Evolutionary conservation across 768 basidiomycete genomes (phyloP), one percentile per base, ranked within the genome.

Genomic region (Mycena capillaripes): DNA sequence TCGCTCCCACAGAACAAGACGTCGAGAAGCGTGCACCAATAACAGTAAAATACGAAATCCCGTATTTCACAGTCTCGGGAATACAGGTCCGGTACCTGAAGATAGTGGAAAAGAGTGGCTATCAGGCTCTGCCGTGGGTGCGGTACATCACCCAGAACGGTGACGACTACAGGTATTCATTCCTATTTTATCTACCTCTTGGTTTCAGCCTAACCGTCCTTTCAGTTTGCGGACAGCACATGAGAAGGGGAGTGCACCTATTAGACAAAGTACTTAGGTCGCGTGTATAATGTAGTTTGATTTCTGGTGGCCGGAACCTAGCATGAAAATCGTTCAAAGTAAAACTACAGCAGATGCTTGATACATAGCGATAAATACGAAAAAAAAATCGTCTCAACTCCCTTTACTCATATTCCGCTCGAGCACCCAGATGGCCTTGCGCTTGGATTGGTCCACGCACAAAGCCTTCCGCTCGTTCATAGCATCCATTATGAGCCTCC

Each of bases 41-140:
- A 73, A 95, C 95, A 0, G 97, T 98, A 80, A 97, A 96, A 82
- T 99, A 97, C 74, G 97, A 99, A 84, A 98, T 99, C 48, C 97
- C 98, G 0, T 99, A 99, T 84, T 99, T 98, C 81, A 99, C 97
- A 0, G 96, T 98, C 6, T 97, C 96, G 0, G 97, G 97, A 5
- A 97, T 98, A 69, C 97, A 98, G 82, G 98, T 99, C 17, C 91
- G 98, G 61, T 99, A 99, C 82, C 89, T 99, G 73, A 99, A 99
- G 83, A 96, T 99, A 62, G 97, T 99, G 0, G 98, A 99, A 84
- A 99, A 99, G 88, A 96, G 95, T 72, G 98, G 97, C 23, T 99
- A 99, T 81, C 96, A 97, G 81, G 95, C 96, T 5, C 82, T 97
- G 52, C 97, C 97, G 1, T 98, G 97, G 97, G 97, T 99, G 70